These are phyloP conservation scores for Xylaria telfairii DNA, from an alignment of 495 filamentous ascomycete species.

Conservation along the genomic window DNA sequence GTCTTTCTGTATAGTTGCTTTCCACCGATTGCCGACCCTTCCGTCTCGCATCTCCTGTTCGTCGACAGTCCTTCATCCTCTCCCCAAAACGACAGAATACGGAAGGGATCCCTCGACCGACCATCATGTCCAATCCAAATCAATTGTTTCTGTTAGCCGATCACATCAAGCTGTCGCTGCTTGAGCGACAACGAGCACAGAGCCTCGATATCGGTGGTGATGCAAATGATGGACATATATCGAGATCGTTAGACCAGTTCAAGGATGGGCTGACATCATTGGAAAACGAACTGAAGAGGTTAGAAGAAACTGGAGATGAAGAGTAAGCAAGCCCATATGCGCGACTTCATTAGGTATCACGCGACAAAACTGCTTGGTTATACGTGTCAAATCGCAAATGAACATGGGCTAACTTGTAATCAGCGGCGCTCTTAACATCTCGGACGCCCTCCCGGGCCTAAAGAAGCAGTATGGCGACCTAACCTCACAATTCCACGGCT, in stretches of 20 bases:
- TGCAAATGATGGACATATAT: constrained; percentile 87
- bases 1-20: background rate
- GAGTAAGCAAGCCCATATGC: constrained; percentile 43
- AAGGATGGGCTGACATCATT: constrained; percentile 80
- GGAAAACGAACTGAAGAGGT: constrained; percentile 67
- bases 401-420: constrained; percentile 24
- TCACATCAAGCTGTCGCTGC: constrained; percentile 77
- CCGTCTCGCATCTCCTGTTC: constrained; percentile 13
- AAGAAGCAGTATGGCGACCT: constrained; percentile 66
- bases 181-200: constrained; percentile 90
- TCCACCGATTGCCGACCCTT: constrained; percentile 17
- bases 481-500: constrained; percentile 65
- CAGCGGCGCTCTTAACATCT: constrained; percentile 54
- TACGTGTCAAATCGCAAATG: background rate
- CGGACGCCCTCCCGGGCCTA: constrained; percentile 57
- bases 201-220: constrained; percentile 80
- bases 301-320: constrained; percentile 67
- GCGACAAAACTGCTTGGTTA: background rate
- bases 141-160: constrained; percentile 78
- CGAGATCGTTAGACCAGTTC: constrained; percentile 84
- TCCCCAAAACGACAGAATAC: constrained; percentile 7
- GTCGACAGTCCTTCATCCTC: constrained; percentile 10
- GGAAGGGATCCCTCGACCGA: constrained; percentile 10
- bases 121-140: constrained; percentile 60
- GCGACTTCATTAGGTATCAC: constrained; percentile 10